Evolutionary conservation across 1,284 basidiomycete genomes (phyloP), one percentile per base, ranked within the genome.

Genomic region (Moesziomyces sp.): DNA sequence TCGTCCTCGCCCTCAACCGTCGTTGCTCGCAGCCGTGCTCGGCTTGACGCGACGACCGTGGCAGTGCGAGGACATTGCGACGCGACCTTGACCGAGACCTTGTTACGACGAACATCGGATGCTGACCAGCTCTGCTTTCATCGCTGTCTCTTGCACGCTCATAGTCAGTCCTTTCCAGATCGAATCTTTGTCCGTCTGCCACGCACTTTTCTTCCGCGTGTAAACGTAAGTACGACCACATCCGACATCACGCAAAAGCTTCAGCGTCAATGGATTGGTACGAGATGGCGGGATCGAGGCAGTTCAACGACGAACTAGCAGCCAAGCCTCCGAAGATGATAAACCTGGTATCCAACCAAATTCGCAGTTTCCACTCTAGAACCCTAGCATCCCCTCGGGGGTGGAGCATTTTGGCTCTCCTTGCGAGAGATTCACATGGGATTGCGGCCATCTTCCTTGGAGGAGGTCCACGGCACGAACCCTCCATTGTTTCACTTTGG

Each of bases 281-380:
- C 18, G n/a, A 38, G 13, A 5, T 21, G 34, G 49, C 18, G 10
- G 34, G 38, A 40, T 16, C 38, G 38, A 40, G 18, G 38, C 38
- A 40, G 38, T 40, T 40, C 38, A 7, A 18, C 38, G 18, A 40
- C 14, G 38, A 18, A 40, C 16, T 40, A 14, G 38, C 38, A 16
- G 26, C 52, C 35, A 43, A 50, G 65, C 54, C 79, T 77, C 78
- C 79, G 63, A 76, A 52, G 82, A 83, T 83, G 82, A 83, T 74
- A 83, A 61, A 40, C 74, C 65, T 83, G 82, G 82, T 83, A 83
- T 83, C 82, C 82, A 83, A 74, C 81, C 81, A 82, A 82, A 80
- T 83, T 83, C 82, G 82, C 82, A 83, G 82, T 83, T 83, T 83
- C 82, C 80, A 83, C 82, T 83, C 82, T 83, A 83, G 73, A 68